Percentiles rank a stretch among this genome's conserved stretches.
These are phyloP conservation scores for Candida sanyaensis DNA, from an alignment of 1,139 yeast genomes.

Conservation along the genomic window DNA sequence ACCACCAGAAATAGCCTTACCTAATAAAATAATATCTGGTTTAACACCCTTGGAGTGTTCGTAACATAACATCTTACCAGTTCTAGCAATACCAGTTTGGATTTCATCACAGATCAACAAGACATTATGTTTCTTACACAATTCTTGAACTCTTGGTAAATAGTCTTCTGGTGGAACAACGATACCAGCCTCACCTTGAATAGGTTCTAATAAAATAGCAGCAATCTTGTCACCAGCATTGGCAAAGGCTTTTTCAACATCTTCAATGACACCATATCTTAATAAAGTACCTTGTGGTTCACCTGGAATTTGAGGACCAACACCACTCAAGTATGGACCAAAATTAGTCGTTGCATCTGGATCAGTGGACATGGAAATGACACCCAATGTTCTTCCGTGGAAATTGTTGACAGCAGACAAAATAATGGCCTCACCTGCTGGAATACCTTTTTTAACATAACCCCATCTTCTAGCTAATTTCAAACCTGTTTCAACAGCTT, in stretches of 20 bases:
- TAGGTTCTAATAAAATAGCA: conserved; percentile 90
- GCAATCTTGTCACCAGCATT: conserved; percentile 91
- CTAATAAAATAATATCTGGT: conserved; percentile 86
- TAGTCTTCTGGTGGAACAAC: conserved; percentile 90
- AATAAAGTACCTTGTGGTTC: conserved; percentile 53
- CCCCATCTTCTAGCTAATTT: conserved; percentile 98
- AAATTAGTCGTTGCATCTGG: conserved; percentile 87
- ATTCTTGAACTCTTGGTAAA: conserved; percentile 66
- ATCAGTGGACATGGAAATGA: conserved; percentile 95
- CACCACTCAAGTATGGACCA: conserved; percentile 86
- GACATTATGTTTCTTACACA: conserved; percentile 83
- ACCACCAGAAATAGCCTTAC: conserved; percentile 97
- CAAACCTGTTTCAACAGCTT: conserved; percentile 95
- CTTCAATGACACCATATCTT: conserved; percentile 83
- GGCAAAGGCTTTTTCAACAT: conserved; percentile 78
- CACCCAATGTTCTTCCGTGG: conserved; percentile 96
- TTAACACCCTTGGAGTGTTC: conserved; percentile 79
- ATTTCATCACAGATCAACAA: conserved; percentile 93
- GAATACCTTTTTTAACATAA: conserved; percentile 81
- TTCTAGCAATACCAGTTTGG: conserved; percentile 97
- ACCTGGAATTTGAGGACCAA: conserved; percentile 80
- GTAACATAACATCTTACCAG: conserved; percentile 90
- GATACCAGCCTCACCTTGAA: conserved; percentile 98
- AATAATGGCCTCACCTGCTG: conserved; percentile 80
- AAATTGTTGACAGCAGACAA: conserved; percentile 86